Conservation (phyloP, 2,329 filamentous ascomycete genomes). For the Raffaelea albimanens region DNA sequence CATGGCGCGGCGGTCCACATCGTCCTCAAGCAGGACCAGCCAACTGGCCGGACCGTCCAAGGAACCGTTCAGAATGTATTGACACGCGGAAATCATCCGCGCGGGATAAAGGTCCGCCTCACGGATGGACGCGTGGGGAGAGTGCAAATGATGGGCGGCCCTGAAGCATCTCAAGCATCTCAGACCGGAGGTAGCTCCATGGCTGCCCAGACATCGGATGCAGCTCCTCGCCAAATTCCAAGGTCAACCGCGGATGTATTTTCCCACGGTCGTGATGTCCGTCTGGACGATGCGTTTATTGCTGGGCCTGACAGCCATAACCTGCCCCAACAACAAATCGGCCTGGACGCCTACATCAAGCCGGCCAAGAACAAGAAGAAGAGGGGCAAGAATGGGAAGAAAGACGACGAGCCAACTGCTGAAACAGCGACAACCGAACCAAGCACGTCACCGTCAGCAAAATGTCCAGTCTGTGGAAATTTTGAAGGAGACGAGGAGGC, state of each 20-base stretch:
- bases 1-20: conserved; percentile 60
- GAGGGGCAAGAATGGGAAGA: conserved; percentile 8
- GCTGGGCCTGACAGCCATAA: conserved; percentile 6
- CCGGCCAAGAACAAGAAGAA: conserved; percentile 17
- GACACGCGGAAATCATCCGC: conserved; percentile 64
- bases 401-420: conserved; percentile 4
- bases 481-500: conserved; percentile 63
- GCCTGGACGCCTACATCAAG: conserved; percentile 39
- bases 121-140: conserved; percentile 62
- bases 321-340: conserved; percentile 30
- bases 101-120: conserved; percentile 71
- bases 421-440: not conserved
- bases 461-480: conserved; percentile 55
- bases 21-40: conserved; percentile 66
- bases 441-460: conserved; percentile 14
- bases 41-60: conserved; percentile 59
- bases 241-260: no score
- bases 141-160: conserved; percentile 51
- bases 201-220: no score
- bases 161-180: no score
- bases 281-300: not conserved
- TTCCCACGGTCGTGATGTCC: not conserved
- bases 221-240: no score
- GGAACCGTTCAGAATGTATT: conserved; percentile 59
- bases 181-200: no score